Conservation (phyloP, 1,284 basidiomycete species). For the Sanghuangporus sanghuang region DNA sequence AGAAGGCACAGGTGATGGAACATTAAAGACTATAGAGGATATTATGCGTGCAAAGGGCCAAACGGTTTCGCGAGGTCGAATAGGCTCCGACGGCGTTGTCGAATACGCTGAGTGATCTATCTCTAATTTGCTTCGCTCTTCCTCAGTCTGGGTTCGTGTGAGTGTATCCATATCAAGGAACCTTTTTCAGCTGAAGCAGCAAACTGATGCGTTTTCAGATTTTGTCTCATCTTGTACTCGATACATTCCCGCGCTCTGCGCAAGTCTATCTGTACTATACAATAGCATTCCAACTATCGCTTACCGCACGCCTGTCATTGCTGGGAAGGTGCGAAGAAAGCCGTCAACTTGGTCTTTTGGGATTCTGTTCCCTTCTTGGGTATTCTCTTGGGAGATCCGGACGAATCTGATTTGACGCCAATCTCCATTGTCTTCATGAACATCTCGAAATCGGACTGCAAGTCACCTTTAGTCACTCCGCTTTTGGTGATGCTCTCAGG, state of each 20-base stretch:
- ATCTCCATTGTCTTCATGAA: conserved; percentile 15
- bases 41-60: conserved; percentile 76
- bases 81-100: conserved; percentile 42
- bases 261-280: background rate
- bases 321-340: background rate
- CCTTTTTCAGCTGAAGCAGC: background rate
- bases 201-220: background rate
- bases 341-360: conserved; percentile 15
- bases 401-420: conserved; percentile 10
- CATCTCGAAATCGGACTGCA: conserved; percentile 14
- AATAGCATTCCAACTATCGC: background rate
- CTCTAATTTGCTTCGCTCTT: background rate
- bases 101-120: conserved; percentile 25
- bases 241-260: background rate
- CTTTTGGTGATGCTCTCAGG: no score
- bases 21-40: conserved; percentile 76
- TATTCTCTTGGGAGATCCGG: background rate
- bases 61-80: conserved; percentile 54
- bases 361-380: conserved; percentile 4
- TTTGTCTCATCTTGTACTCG: background rate
- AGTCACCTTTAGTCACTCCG: background rate
- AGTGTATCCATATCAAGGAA: background rate
- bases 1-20: conserved; percentile 58
- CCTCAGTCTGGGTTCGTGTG: background rate
- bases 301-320: background rate